phyloP scores from a whole-genome alignment of 192 early-diverging fungal genomes.

The Lobosporangium transversale region DNA sequence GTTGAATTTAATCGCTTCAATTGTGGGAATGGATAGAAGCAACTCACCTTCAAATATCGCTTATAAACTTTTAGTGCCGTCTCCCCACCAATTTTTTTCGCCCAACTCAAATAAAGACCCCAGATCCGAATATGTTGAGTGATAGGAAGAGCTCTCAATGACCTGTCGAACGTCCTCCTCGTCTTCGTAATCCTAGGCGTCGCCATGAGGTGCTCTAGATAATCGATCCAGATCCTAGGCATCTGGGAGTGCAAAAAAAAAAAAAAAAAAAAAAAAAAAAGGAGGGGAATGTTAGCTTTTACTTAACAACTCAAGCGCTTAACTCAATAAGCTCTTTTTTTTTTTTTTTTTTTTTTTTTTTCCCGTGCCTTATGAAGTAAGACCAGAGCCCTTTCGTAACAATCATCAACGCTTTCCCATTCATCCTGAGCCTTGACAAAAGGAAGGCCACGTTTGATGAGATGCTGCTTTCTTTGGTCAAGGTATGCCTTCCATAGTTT shows the following conservation, averaged over 20 bases:
- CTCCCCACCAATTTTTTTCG: constrained; percentile 79
- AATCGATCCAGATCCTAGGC: constrained; percentile 93
- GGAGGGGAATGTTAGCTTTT: too few relatives aligned
- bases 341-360: too few relatives aligned
- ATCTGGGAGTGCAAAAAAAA: constrained; percentile 61
- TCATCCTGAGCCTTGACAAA: constrained; percentile 66
- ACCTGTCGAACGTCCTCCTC: constrained; percentile 90
- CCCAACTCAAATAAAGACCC: constrained; percentile 86
- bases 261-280: too few relatives aligned
- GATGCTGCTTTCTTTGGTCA: constrained; percentile 65
- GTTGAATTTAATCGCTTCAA: not conserved
- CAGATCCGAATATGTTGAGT: constrained; percentile 95
- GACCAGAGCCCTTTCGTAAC: constrained; percentile 90
- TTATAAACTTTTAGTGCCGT: constrained; percentile 83
- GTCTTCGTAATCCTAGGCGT: constrained; percentile 76
- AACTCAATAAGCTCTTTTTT: not conserved
- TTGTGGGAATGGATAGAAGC: not conserved
- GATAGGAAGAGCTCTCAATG: constrained; percentile 87
- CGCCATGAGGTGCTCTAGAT: constrained; percentile 72
- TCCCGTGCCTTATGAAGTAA: constrained; percentile 81
- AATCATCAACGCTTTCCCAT: constrained; percentile 73
- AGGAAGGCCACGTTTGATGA: constrained; percentile 58
- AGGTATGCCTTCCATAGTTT: constrained; percentile 95
- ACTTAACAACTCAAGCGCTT: not conserved
- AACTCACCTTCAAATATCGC: constrained; percentile 79